Evolutionary conservation across 306 rosid genomes (phyloP), one percentile per base, ranked within the genome.

Genomic region (Fagus crenata): DNA sequence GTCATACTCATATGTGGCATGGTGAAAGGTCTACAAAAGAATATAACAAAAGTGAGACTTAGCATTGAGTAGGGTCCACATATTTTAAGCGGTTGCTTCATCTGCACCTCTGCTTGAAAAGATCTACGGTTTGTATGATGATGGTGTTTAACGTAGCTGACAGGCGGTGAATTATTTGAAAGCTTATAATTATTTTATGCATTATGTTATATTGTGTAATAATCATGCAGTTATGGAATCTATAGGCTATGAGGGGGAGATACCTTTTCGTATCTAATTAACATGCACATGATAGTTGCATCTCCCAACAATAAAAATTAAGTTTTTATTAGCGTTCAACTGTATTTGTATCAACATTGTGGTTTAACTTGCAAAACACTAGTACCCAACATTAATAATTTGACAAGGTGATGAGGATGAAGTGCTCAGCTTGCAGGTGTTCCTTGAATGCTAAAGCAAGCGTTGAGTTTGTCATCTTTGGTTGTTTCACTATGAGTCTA

Each of bases 1-100:
- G 33, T 65, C 37, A 46, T n/a, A n/a, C n/a, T n/a, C n/a, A n/a
- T 8, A 31, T 9, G 71, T 32, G 37, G 49, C n/a, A 69, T 7
- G 49, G 68, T 49, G 32, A 68, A 32, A 36, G 17, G 33, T 53
- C 74, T 8, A 14, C 41, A 53, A 37, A 41, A 33, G 2, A 60
- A 9, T 7, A 58, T 28, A 58, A 31, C 2, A 4, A 18, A 32
- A 18, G 36, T 49, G 42, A 46, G 51, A 46, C 11, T 22, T 22
- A 22, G 28, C 28, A 22, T 22, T 15, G 17, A 49, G 64, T 11
- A 64, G 72, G 80, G 67, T 67, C 74, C 51, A 64, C 67, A 0
- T 49, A 33, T 49, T 32, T 28, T 37, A 41, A 22, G 69, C 15
- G n/a, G 28, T 32, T 63, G 78, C 51, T 63, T 63, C 71, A 0